Evolutionary conservation across 169 alveolate species (phyloP), one percentile per base, ranked within the genome.

Genomic region (Babesia ovis): DNA sequence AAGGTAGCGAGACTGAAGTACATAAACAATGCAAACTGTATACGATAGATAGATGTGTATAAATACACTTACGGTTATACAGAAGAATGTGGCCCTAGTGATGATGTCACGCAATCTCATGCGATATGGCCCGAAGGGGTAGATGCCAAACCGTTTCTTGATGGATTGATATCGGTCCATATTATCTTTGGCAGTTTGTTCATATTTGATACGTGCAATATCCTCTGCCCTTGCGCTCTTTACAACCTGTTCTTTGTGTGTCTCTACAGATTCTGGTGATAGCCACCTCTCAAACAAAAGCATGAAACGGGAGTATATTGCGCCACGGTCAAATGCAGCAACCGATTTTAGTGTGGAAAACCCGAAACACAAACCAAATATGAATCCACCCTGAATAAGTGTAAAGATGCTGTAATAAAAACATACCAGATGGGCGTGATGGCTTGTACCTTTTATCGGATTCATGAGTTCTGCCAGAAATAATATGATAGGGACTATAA

Each of bases 321-420:
- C 74, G 8, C 92, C 75, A 18, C 85, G 81, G 67, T 86, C 92
- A 8, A 90, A 86, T 29, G 89, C 76, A 5, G 91, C 46, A 0
- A 84, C 92, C 1, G 91, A 84, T 11, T 92, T 81, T 2, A 91
- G 84, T 4, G 94, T 87, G 20, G 81, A 77, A 45, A 91, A 90
- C 0, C 95, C 94, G 55, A 64, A 86, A 20, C 90, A 70, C 11
- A 91, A 27, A 6, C 95, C 95, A 35, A 85, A 91, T 5, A 87
- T 12, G 25, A 86, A 89, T 0, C 95, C 95, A 8, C 95, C 94
- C 87, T 82, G 68, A 3, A 29, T 8, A 20, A 0, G 2, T 1
- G 2, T 56, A 1, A 18, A 31, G 35, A 54, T 37, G 8, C 37
- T 6, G 27, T 9, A 48, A 62, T 14, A 45, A 45, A 23, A 50